Evolutionary conservation across 352 stramenopile species (phyloP), one percentile per base, ranked within the genome.

Genomic region (Phytopythium cucurbitacearum): DNA sequence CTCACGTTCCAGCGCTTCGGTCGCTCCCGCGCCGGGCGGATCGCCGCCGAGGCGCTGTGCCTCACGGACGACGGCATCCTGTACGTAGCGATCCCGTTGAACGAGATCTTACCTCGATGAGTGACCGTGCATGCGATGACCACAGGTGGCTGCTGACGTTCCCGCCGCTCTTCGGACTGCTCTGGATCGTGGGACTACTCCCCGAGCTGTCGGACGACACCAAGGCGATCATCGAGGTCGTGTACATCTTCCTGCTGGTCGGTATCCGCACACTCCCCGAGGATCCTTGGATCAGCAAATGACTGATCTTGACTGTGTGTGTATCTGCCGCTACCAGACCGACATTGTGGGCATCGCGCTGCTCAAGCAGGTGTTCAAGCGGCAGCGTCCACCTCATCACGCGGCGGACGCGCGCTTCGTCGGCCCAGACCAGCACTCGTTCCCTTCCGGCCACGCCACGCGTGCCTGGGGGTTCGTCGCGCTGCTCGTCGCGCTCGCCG

Each of bases 341-440:
- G 84, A 94, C 54, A 79, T 94, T 50, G 63, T 91, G 21, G 68
- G 71, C 40, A 94, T 92, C 55, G 81, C 91, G 59, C 50, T 90
- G 48, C 69, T 94, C 37, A 94, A 94, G 60, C 44, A 79, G 11
- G 47, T 84, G 33, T 89, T 91, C 60, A 85, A 83, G 53, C 84
- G 84, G 47, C 56, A 79, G 10, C 72, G 84, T 0, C 84, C 84
- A 34, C 78, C 78, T n/a, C 85, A 91, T 55, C 84, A 94, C 63
- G 55, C 76, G 38, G 70, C 64, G 41, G 81, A 94, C 54, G 60
- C 75, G 41, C 77, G 84, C 39, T 94, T 94, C 51, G 78, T 91
- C 33, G 84, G 84, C 0, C 80, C 84, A 0, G 84, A 94, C 63
- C 75, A 94, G 67, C 83, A 92, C 57, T 94, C 84, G 58, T 94